Conservation (phyloP, 768 basidiomycete species). For the Tylopilus vinaceipallidus region DNA sequence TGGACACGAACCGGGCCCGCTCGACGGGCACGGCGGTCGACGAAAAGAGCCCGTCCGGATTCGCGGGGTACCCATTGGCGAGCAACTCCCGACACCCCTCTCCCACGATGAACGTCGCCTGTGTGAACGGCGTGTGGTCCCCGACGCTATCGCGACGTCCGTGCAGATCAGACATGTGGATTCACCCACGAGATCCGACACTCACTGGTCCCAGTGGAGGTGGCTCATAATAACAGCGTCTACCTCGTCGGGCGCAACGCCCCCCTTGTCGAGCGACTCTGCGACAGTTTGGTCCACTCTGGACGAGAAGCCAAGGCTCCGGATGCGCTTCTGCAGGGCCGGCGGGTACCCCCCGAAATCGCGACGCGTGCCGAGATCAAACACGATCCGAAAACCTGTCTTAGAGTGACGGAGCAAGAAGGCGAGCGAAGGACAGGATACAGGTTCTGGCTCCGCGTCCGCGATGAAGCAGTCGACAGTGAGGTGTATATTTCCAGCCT, state of each 20-base stretch:
- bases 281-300: constrained; percentile 37
- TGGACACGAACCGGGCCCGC: constrained; percentile 39
- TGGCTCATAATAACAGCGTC: constrained; percentile 49
- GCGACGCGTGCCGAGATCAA: constrained; percentile 56
- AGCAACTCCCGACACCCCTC: constrained; percentile 37
- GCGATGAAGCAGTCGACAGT: constrained; percentile 38
- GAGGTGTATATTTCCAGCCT: constrained; percentile 45
- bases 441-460: constrained; percentile 28
- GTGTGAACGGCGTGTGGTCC: constrained; percentile 43
- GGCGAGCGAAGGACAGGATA: constrained; percentile 44
- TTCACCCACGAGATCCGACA: not conserved
- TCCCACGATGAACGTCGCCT: constrained; percentile 48
- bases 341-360: constrained; percentile 45
- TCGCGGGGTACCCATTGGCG: constrained; percentile 40
- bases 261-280: constrained; percentile 52
- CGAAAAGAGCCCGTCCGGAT: constrained; percentile 35
- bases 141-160: constrained; percentile 38
- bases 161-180: not conserved
- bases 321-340: constrained; percentile 19
- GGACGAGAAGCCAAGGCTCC: constrained; percentile 2
- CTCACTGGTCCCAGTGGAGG: constrained; percentile 49
- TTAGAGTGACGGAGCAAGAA: constrained; percentile 52
- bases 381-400: constrained; percentile 40
- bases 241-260: constrained; percentile 42
- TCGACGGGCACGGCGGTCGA: constrained; percentile 37